phyloP scores from a whole-genome alignment of 1,139 yeast species.

The Hanseniaspora sp. region DNA sequence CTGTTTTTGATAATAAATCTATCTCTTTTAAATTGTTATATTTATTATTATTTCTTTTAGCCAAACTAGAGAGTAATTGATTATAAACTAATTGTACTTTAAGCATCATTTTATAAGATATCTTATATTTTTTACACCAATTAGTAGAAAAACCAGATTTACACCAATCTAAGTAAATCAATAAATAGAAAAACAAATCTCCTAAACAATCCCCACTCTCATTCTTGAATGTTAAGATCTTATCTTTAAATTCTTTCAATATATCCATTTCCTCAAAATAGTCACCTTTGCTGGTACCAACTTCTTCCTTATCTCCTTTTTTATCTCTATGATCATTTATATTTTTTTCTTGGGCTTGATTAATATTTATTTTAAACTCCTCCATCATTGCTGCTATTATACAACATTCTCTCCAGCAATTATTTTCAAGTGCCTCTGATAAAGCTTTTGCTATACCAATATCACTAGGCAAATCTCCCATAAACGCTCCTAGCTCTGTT shows the following conservation, averaged over 20 bases:
- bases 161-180: slow-evolving; percentile 68
- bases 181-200: slow-evolving; percentile 68
- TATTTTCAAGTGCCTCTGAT: slow-evolving; percentile 41
- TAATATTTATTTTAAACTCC: slow-evolving; percentile 28
- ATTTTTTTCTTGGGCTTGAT: neutral
- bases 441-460: slow-evolving; percentile 78
- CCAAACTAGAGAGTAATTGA: slow-evolving; percentile 37
- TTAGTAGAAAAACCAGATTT: slow-evolving; percentile 56
- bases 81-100: slow-evolving; percentile 64
- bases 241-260: slow-evolving; percentile 20
- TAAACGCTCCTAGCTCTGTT: slow-evolving; percentile 66
- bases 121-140: slow-evolving; percentile 81
- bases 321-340: slow-evolving; percentile 23
- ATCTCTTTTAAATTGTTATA: too few relatives aligned
- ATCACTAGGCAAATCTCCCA: slow-evolving; percentile 90
- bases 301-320: slow-evolving; percentile 52
- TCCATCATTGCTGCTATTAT: slow-evolving; percentile 74
- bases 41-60: neutral
- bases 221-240: slow-evolving; percentile 4
- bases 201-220: slow-evolving; percentile 31
- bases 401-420: slow-evolving; percentile 54
- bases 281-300: slow-evolving; percentile 41
- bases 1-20: too few relatives aligned
- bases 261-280: slow-evolving; percentile 68
- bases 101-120: slow-evolving; percentile 62